phyloP scores from a whole-genome alignment of 108 stramenopile genomes.

The Nitzschia sp. region DNA sequence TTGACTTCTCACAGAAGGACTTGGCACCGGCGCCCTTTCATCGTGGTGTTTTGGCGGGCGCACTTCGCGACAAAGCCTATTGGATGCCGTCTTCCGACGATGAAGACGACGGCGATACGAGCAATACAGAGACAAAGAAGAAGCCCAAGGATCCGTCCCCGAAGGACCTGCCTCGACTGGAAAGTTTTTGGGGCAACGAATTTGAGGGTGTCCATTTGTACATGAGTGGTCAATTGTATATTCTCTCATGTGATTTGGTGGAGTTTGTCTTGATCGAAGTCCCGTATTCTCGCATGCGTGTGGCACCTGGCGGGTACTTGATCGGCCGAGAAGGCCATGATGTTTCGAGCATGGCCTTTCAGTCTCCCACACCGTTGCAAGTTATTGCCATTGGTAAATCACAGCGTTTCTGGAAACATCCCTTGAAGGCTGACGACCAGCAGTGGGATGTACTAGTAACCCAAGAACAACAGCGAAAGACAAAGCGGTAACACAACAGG shows the following conservation, averaged over 20 bases:
- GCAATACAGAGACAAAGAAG: neutral
- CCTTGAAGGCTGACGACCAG: slow-evolving; percentile 18
- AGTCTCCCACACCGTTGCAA: slow-evolving; percentile 30
- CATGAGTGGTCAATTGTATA: slow-evolving; percentile 43
- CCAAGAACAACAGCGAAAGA: slow-evolving; percentile 34
- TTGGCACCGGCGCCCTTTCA: slow-evolving; percentile 51
- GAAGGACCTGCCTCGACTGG: slow-evolving; percentile 14
- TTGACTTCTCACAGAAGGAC: slow-evolving; percentile 30
- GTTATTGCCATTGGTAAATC: slow-evolving; percentile 26
- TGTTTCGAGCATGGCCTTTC: slow-evolving; percentile 47
- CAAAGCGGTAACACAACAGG: no score
- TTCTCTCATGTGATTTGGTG: slow-evolving; percentile 39
- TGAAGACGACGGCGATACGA: neutral
- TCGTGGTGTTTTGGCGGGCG: slow-evolving; percentile 35
- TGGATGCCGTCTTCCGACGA: slow-evolving; percentile 14
- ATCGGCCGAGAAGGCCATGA: slow-evolving; percentile 50
- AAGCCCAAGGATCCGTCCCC: slow-evolving; percentile 10
- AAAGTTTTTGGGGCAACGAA: slow-evolving; percentile 36
- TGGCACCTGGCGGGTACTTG: slow-evolving; percentile 39
- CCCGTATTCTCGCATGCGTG: slow-evolving; percentile 12
- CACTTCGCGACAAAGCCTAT: slow-evolving; percentile 44
- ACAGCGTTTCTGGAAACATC: slow-evolving; percentile 54
- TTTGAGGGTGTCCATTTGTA: slow-evolving; percentile 52
- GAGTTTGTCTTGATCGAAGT: slow-evolving; percentile 36
- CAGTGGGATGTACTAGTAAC: slow-evolving; percentile 36